Evolutionary conservation across 2,329 filamentous ascomycete genomes (phyloP).

Genomic region (Sclerotinia glacialis): DNA sequence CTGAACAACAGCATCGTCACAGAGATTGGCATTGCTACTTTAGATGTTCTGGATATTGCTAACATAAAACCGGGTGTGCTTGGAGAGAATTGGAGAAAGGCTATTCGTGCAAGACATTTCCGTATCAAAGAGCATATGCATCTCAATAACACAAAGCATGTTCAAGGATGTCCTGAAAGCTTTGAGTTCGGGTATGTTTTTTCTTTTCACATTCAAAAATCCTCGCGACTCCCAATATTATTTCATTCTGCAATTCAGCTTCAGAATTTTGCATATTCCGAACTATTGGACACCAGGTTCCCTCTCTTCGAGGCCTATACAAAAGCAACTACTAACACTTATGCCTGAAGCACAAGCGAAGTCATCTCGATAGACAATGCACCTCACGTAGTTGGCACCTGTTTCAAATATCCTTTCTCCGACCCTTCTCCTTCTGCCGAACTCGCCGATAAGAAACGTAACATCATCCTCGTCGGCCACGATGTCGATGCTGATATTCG

Average conservation of each 20-base stretch:
- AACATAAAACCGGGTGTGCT: slow-evolving; percentile 56
- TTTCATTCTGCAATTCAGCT: background rate
- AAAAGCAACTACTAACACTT: background rate
- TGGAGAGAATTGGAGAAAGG: slow-evolving; percentile 63
- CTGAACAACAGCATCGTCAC: slow-evolving; percentile 64
- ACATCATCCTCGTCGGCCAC: slow-evolving; percentile 78
- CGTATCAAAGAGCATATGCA: slow-evolving; percentile 67
- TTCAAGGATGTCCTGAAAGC: slow-evolving; percentile 67
- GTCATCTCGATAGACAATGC: slow-evolving; percentile 49
- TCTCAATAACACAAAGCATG: slow-evolving; percentile 64
- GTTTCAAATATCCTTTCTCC: slow-evolving; percentile 57
- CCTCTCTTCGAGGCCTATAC: background rate
- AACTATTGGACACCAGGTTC: background rate
- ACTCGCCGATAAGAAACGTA: slow-evolving; percentile 42
- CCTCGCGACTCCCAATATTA: background rate
- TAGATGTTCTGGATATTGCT: slow-evolving; percentile 64
- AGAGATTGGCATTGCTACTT: slow-evolving; percentile 78
- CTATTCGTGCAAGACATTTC: slow-evolving; percentile 71
- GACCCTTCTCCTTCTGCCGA: slow-evolving; percentile 23
- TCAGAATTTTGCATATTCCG: background rate
- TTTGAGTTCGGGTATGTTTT: slow-evolving; percentile 70
- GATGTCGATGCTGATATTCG: slow-evolving; percentile 64
- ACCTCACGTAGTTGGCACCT: slow-evolving; percentile 47
- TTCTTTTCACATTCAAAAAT: background rate
- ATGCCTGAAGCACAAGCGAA: slow-evolving; percentile 48